Percentiles rank a stretch among this genome's conserved stretches.
These are phyloP conservation scores for Penicillium odoratum DNA, from an alignment of 495 filamentous ascomycete species.

Conservation along the genomic window DNA sequence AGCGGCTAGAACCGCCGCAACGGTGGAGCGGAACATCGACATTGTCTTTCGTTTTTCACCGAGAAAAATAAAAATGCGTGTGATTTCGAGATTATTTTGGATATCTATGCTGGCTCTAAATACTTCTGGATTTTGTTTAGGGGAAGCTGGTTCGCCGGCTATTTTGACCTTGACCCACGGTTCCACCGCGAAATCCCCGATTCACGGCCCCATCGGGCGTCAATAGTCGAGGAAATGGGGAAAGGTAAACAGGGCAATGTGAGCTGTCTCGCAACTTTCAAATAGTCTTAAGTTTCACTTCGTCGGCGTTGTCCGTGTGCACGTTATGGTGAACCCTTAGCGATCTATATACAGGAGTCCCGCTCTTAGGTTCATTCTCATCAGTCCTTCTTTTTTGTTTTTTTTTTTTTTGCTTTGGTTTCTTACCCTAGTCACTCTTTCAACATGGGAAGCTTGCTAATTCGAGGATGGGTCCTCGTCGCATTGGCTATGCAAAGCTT, in stretches of 20 bases:
- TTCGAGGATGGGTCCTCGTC: constrained; percentile 11
- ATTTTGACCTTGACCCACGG: constrained; percentile 4
- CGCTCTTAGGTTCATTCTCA: not conserved
- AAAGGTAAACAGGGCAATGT: not conserved
- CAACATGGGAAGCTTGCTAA: constrained; percentile 2
- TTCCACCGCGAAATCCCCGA: not conserved
- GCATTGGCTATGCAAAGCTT: constrained; percentile 2
- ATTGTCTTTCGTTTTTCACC: not conserved
- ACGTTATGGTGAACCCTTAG: not conserved
- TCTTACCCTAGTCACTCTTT: constrained; percentile 2
- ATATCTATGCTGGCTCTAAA: constrained; percentile 1
- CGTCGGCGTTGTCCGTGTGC: constrained; percentile 8
- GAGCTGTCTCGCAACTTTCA: not conserved
- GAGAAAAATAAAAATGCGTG: too few species aligned
- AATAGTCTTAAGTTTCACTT: not conserved
- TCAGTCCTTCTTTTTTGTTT: not conserved
- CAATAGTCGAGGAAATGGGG: constrained; percentile 4
- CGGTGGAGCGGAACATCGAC: not conserved
- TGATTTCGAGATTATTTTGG: too few species aligned
- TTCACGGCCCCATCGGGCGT: constrained; percentile 8
- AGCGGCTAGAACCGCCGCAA: not conserved
- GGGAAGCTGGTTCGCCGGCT: constrained; percentile 8
- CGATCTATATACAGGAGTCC: constrained; percentile 8
- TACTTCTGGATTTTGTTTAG: constrained; percentile 1
- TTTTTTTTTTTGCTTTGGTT: not conserved